These are phyloP conservation scores for Yamadazyma triangularis DNA, from an alignment of 1,139 yeast genomes.

Conservation along the genomic window DNA sequence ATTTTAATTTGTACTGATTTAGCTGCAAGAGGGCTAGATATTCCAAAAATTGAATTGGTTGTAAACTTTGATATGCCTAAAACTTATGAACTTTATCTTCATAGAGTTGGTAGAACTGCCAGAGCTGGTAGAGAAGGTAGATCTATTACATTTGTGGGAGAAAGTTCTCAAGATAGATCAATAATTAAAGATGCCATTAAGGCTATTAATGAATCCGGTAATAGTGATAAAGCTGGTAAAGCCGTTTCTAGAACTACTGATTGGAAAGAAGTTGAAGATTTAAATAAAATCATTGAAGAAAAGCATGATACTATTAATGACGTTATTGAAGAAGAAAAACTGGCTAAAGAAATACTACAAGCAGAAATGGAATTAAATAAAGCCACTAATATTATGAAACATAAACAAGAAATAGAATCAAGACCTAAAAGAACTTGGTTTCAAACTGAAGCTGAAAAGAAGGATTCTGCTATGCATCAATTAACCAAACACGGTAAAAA, in stretches of 20 bases:
- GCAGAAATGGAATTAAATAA: slow-evolving; percentile 91
- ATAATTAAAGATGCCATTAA: slow-evolving; percentile 87
- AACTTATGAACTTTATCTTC: slow-evolving; percentile 82
- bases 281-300: slow-evolving; percentile 54
- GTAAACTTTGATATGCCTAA: slow-evolving; percentile 96
- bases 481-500: slow-evolving; percentile 42
- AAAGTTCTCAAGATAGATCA: slow-evolving; percentile 73
- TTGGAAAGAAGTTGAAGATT: slow-evolving; percentile 75
- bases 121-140: slow-evolving; percentile 98
- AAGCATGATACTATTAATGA: slow-evolving; percentile 65
- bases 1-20: slow-evolving; percentile 92
- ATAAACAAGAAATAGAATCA: slow-evolving; percentile 75
- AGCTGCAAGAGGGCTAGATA: slow-evolving; percentile 99
- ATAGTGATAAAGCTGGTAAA: slow-evolving; percentile 41
- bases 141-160: slow-evolving; percentile 92
- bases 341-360: slow-evolving; percentile 74
- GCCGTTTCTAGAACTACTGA: slow-evolving; percentile 82
- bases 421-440: slow-evolving; percentile 98
- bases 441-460: slow-evolving; percentile 71
- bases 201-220: slow-evolving; percentile 42
- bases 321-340: slow-evolving; percentile 81
- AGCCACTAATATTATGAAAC: slow-evolving; percentile 78
- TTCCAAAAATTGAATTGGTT: slow-evolving; percentile 93
- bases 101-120: slow-evolving; percentile 99
- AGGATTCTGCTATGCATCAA: slow-evolving; percentile 45